Conservation (phyloP, 2,329 filamentous ascomycete species). For the Tolypocladium nubicola region DNA sequence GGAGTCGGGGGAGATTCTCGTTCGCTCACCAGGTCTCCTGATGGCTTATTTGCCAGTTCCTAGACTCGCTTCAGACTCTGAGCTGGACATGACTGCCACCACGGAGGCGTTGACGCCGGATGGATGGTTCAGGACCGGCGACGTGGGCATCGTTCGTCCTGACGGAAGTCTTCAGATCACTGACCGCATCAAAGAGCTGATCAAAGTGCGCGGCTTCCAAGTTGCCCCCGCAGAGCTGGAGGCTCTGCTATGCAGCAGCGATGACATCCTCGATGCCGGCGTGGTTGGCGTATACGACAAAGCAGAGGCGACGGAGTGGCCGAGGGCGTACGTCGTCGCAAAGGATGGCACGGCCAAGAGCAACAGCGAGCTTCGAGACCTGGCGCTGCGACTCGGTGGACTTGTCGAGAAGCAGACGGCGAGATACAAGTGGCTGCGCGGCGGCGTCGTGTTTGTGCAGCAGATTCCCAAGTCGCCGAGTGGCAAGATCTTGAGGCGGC, state of each 20-base stretch:
- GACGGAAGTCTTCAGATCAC: background rate
- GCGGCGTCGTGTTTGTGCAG: background rate
- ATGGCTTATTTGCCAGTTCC: background rate
- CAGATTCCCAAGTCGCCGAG: background rate
- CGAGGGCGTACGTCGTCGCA: background rate
- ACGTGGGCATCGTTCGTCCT: background rate
- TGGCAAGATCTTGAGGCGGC: background rate
- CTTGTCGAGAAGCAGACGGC: background rate
- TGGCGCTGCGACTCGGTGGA: background rate
- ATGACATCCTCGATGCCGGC: background rate
- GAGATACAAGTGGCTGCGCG: background rate
- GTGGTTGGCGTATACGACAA: background rate
- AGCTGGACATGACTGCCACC: background rate
- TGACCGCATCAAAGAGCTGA: background rate
- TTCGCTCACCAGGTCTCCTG: background rate
- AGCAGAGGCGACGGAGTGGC: background rate
- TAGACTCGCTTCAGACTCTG: background rate
- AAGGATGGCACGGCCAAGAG: background rate
- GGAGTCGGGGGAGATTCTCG: background rate
- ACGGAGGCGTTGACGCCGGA: background rate
- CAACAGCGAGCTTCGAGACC: background rate
- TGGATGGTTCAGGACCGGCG: background rate
- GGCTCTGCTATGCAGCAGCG: background rate
- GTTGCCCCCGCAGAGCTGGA: background rate
- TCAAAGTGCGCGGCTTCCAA: background rate